Base-by-base conservation (phyloP, 441 rosid species). In the Adansonia madagascariensis region DNA sequence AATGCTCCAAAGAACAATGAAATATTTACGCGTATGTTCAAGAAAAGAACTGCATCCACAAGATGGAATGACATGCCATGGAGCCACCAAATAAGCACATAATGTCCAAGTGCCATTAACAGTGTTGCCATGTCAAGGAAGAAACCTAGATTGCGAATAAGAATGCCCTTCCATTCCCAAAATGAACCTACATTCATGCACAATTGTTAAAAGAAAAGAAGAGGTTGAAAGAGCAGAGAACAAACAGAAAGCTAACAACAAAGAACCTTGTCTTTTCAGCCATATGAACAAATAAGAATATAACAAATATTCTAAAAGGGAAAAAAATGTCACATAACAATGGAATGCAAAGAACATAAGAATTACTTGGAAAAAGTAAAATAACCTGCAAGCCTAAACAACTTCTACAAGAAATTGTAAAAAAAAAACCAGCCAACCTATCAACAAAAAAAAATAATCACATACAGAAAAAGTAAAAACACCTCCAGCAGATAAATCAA, bases 51-150 rank as follows among this genome's bases (percentile, higher is more conserved):
- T 63, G 90, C 96, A 85, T 96, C 99, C 78, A 91, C 90, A 71
- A 94, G 89, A 88, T 94, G 99, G 86, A 96, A 90, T 52, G 98
- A 91, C 92, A 96, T 84, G 74, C 99, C 98, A 85, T 86, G 98
- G 71, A 96, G 92, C 98, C 98, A 94, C 98, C 98, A 96, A 60
- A 96, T 93, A 79, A 90, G 86, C 80, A 92, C 63, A 79, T 96
- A 96, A 82, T 94, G 98, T 80, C 97, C 97, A 31, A 96, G 88
- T 56, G 98, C 98, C 94, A 93, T 91, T 73, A 91, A 79, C 82
- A 96, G 84, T 49, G 98, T 91, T 83, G 94, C 94, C 96, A 94
- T 89, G 89, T 96, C 99, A 60, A 96, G 90, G 85, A 83, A 80
- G 87, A 96, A 96, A 11, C 99, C 98, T 73, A 94, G 80, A 86